phyloP scores from a whole-genome alignment of 257 asterid species.

The Verbascum thapsus region DNA sequence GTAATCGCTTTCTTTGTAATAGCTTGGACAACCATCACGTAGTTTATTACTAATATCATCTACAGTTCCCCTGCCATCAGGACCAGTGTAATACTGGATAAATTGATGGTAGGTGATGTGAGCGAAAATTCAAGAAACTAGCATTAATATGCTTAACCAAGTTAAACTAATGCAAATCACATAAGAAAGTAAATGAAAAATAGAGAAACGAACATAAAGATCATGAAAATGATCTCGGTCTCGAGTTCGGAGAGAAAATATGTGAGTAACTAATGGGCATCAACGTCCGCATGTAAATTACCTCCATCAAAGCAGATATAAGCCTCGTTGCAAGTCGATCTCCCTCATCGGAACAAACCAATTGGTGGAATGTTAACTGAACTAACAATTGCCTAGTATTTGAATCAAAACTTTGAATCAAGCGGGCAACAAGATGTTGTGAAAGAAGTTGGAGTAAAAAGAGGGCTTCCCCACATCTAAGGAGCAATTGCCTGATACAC shows the following conservation, averaged over 20 bases:
- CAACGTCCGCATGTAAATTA: slow-evolving; percentile 34
- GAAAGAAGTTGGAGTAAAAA: slow-evolving; percentile 86
- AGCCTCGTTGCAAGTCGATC: slow-evolving; percentile 82
- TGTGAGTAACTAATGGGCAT: slow-evolving; percentile 4
- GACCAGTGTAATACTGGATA: slow-evolving; percentile 92
- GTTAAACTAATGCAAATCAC: slow-evolving; percentile 20
- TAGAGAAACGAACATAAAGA: background rate
- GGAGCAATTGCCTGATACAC: slow-evolving; percentile 91
- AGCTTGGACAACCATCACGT: slow-evolving; percentile 96
- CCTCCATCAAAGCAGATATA: slow-evolving; percentile 96
- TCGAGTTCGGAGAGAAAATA: slow-evolving; percentile 18
- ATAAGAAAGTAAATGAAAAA: slow-evolving; percentile 8
- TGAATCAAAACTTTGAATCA: slow-evolving; percentile 73
- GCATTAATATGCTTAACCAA: slow-evolving; percentile 25
- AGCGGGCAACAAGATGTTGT: slow-evolving; percentile 75
- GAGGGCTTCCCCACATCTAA: slow-evolving; percentile 88
- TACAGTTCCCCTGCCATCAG: slow-evolving; percentile 98
- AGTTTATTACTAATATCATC: slow-evolving; percentile 87
- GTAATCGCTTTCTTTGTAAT: slow-evolving; percentile 85
- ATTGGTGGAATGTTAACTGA: slow-evolving; percentile 86
- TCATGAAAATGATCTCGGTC: slow-evolving; percentile 10
- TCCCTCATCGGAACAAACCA: slow-evolving; percentile 89
- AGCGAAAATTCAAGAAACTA: slow-evolving; percentile 30
- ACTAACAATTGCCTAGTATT: slow-evolving; percentile 61
- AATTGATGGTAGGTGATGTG: slow-evolving; percentile 34